phyloP scores from a whole-genome alignment of 2,329 filamentous ascomycete species.

The Zopfia rhizophila region DNA sequence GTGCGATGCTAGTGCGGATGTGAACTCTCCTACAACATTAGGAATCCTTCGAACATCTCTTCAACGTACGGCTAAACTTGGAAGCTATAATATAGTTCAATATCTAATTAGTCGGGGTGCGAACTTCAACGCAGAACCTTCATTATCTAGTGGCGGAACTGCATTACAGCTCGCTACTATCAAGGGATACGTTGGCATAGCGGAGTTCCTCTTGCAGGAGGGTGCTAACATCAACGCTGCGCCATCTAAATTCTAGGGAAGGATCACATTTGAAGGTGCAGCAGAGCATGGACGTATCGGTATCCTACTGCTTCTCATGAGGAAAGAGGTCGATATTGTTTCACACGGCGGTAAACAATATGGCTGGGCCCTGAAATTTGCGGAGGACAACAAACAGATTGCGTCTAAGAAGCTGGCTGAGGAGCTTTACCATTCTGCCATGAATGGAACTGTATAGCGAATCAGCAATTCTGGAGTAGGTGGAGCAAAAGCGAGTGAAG shows the following conservation, averaged over 20 bases:
- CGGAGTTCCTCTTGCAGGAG: not conserved
- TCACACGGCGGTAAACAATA: too few relatives aligned
- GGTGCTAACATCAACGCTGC: constrained; percentile 8
- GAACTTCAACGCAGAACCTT: constrained; percentile 7
- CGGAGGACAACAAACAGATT: too few relatives aligned
- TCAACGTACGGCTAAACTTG: constrained; percentile 8
- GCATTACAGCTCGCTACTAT: constrained; percentile 13
- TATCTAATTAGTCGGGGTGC: constrained; percentile 8
- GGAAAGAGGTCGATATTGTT: too few relatives aligned
- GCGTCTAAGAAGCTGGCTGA: too few relatives aligned
- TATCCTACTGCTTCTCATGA: too few relatives aligned
- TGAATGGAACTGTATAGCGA: too few relatives aligned
- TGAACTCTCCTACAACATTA: too few relatives aligned
- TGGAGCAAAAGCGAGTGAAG: too few relatives aligned
- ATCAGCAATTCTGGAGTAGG: too few relatives aligned
- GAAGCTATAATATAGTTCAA: constrained; percentile 2
- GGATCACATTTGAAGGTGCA: constrained; percentile 39
- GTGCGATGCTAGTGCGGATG: too few relatives aligned
- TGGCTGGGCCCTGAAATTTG: too few relatives aligned
- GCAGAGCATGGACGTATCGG: constrained; percentile 43
- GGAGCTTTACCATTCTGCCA: too few relatives aligned
- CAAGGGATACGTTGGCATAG: not conserved
- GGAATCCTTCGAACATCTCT: constrained; percentile 5
- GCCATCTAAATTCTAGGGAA: constrained; percentile 22
- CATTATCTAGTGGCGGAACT: constrained; percentile 4